Percentiles rank a stretch among this genome's conserved stretches.
Conservation (phyloP, 164 flowering plant species). For the Tetrastigma voinierianum region DNA sequence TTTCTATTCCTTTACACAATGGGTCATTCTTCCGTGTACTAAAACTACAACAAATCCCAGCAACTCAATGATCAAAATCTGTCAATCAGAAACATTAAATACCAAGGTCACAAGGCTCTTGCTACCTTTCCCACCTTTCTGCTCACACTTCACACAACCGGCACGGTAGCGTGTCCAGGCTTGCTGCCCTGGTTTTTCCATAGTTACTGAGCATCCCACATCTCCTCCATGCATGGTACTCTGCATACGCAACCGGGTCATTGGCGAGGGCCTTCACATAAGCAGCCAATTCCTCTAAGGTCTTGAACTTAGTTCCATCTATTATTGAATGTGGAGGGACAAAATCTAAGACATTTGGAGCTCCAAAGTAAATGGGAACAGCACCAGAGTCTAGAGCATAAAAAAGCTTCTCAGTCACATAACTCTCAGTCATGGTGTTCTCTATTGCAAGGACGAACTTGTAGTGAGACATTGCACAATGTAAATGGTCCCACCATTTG, state of each 20-base stretch:
- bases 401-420: conserved; percentile 95
- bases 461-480: conserved; percentile 98
- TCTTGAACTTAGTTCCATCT: conserved; percentile 73
- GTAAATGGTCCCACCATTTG: conserved; percentile 97
- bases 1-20: background rate
- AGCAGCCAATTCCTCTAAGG: conserved; percentile 77
- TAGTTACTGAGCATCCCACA: conserved; percentile 85
- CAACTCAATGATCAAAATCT: background rate
- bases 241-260: conserved; percentile 90
- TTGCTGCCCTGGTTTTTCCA: conserved; percentile 61
- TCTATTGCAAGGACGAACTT: conserved; percentile 97
- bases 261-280: conserved; percentile 74
- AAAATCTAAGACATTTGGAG: conserved; percentile 87
- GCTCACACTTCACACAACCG: conserved; percentile 80
- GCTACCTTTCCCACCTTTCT: conserved; percentile 77
- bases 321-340: conserved; percentile 94
- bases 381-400: conserved; percentile 93
- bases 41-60: background rate
- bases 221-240: conserved; percentile 98
- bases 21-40: conserved; percentile 1
- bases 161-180: conserved; percentile 92
- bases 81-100: conserved; percentile 1
- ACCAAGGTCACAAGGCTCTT: conserved; percentile 16
- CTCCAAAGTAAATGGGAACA: conserved; percentile 95
- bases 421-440: conserved; percentile 85